phyloP scores from a whole-genome alignment of 31 red algal genomes.

The Odonthalia washingtoniensis region DNA sequence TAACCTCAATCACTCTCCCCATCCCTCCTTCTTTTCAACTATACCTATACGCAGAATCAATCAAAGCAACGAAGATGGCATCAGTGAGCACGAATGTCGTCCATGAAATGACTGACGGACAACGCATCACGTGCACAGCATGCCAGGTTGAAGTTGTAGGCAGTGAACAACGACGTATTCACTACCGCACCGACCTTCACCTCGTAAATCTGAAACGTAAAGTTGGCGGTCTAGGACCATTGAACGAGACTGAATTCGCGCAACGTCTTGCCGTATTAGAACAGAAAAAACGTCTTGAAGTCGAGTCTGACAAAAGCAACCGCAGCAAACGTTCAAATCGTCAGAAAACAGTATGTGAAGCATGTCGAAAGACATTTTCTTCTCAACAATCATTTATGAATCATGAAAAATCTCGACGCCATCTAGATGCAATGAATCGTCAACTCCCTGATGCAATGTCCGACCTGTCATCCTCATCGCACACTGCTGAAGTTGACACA shows the following conservation, averaged over 20 bases:
- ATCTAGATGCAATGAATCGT: slow-evolving; percentile 54
- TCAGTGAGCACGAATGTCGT: too few relatives aligned
- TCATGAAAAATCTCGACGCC: slow-evolving; percentile 78
- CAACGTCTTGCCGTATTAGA: slow-evolving; percentile 47
- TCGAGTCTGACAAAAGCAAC: neutral
- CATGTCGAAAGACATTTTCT: slow-evolving; percentile 87
- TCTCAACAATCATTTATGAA: slow-evolving; percentile 69
- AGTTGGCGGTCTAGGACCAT: slow-evolving; percentile 65
- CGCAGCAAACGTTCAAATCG: neutral
- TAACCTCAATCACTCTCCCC: too few relatives aligned
- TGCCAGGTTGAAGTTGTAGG: slow-evolving; percentile 64
- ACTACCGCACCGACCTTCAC: slow-evolving; percentile 92
- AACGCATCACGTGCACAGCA: slow-evolving; percentile 73
- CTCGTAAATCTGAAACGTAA: slow-evolving; percentile 94
- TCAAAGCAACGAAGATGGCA: too few relatives aligned
- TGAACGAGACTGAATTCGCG: slow-evolving; percentile 70
- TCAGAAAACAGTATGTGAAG: slow-evolving; percentile 39
- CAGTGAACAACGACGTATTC: slow-evolving; percentile 51
- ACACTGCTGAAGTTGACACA: slow-evolving; percentile 9
- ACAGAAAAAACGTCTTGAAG: neutral
- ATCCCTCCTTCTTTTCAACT: too few relatives aligned
- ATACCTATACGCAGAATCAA: too few relatives aligned
- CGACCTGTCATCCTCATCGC: slow-evolving; percentile 27
- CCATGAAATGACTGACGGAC: slow-evolving; percentile 11
- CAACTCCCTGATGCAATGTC: neutral